Base-by-base conservation (phyloP, 2,329 filamentous ascomycete genomes). In the Pezicula carpinea region DNA sequence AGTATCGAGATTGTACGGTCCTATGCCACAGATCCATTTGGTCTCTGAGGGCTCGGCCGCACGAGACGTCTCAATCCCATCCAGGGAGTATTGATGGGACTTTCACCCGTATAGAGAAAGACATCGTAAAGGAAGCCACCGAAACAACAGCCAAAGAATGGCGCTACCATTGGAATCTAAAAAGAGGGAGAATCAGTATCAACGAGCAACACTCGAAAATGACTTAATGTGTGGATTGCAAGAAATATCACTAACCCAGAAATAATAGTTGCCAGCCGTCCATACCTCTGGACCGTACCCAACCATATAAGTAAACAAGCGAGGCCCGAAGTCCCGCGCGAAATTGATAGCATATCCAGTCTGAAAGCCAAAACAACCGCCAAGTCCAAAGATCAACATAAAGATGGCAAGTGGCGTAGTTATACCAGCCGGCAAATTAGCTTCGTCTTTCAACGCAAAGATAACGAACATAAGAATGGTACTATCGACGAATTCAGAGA, bases 271-370 rank as follows among this genome's bases (percentile, higher is more conserved):
- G 4, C 83, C 82, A 1, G 79, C 77, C 6, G 71, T 73, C 79
- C 81, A 88, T 0, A 87, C 83, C 40, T 83, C 75, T 43, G 64
- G 64, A 1, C 82, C 81, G 59, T 88, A 88, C 3, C 84, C 85
- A 46, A 87, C 58, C 59, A 82, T 76, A 59, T 81, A 84, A 1
- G 78, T 76, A 46, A 84, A 75, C 40, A 87, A 63, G 13, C 84
- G 71, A 14, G 83, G 83, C 1, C 82, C 82, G 59, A 87, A 84
- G 53, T 89, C 85, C 64, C 85, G 74, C 38, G 83, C 83, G 38
- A 85, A 64, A 59, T 87, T 88, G 53, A 87, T 85, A 17, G 83
- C 83, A 64, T 85, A 88, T 26, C 84, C 83, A 1, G 84, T 89
- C 62, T 87, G 77, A 81, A 82, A 87, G 4, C 85, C 84, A 54